phyloP scores from a whole-genome alignment of 768 basidiomycete genomes.

The Calocybe cyanea region DNA sequence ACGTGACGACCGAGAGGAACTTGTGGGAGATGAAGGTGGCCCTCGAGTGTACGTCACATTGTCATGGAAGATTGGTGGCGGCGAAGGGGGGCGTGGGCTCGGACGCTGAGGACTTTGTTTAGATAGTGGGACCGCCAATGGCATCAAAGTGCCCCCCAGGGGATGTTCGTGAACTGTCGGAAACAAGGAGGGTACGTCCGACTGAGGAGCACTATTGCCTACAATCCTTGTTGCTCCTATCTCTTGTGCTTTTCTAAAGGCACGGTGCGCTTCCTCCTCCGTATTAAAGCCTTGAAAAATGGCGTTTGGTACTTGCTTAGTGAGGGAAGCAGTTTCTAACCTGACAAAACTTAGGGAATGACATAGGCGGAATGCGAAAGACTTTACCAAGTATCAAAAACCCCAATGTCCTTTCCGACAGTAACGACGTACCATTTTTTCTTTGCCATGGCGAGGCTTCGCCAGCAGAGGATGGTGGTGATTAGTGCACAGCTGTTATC shows the following conservation, averaged over 20 bases:
- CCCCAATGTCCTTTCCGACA: conserved; percentile 32
- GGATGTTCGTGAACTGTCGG: not conserved
- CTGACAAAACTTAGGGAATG: conserved; percentile 24
- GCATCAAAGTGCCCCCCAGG: conserved; percentile 10
- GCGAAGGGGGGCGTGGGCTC: not conserved
- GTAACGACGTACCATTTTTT: conserved; percentile 41
- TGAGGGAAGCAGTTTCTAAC: conserved; percentile 41
- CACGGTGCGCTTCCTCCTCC: conserved; percentile 35
- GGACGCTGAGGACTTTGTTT: conserved; percentile 7
- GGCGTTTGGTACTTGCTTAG: conserved; percentile 38
- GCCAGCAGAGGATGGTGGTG: too few relatives aligned
- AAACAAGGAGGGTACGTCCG: conserved; percentile 1
- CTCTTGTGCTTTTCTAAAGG: conserved; percentile 24
- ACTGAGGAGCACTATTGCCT: conserved; percentile 2
- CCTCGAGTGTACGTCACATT: conserved; percentile 14
- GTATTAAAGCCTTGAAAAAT: conserved; percentile 40
- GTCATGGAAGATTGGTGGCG: conserved; percentile 5
- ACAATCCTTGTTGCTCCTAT: conserved; percentile 28
- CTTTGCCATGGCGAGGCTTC: conserved; percentile 23
- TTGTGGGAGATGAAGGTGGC: conserved; percentile 8
- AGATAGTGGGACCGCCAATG: conserved; percentile 3
- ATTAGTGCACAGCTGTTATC: too few relatives aligned
- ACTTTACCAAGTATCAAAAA: conserved; percentile 36
- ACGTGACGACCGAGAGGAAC: not conserved
- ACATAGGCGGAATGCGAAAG: not conserved